Base-by-base conservation (phyloP, 2,329 filamentous ascomycete genomes). In the Emergomyces orientalis region DNA sequence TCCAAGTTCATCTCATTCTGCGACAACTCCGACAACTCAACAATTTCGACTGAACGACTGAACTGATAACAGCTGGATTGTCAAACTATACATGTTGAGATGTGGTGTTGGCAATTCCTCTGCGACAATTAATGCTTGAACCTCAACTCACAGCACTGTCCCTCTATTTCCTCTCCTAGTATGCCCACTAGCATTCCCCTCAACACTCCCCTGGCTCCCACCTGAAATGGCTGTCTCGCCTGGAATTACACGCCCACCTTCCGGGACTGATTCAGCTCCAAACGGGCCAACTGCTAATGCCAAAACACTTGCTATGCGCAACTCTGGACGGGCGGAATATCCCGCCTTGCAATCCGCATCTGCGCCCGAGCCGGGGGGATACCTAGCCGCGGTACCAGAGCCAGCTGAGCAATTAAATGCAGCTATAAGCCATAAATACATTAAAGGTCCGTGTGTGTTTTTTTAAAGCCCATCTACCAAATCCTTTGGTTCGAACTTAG, bases 341-440 rank as follows among this genome's bases (percentile, higher is more conserved):
- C 30, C 59, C 41, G 41, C 45, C 8, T 56, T 14, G 14, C 30
- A 34, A 7, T 11, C 41, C 17, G 61, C 39, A 13, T 34, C 56
- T 39, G 39, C 22, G 2, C 7, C 51, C 14, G 27, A 57, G 34
- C 57, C 56, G 22, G 52, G 47, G 5, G 65, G 60, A 14, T 47
- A 60, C n/a, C 37, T 57, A 6, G 59, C 60, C 68, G 8, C 68
- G 41, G 75, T 77, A 51, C 74, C 73, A 49, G 79, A 80, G 62
- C 74, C 80, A 61, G 77, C 89, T n/a, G 89, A 93, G 76, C 87
- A 90, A 73, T 82, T 92, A 74, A 93, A 93, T 72, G 86, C 90
- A 63, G 85, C 88, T 59, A 88, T 91, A 71, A 91, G 91, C 75
- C 83, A 84, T 68, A 96, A 94, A 80, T 99, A 96, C 75, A 84